Conservation (phyloP, 2,329 filamentous ascomycete species). For the Emmonsiellopsis sp. region DNA sequence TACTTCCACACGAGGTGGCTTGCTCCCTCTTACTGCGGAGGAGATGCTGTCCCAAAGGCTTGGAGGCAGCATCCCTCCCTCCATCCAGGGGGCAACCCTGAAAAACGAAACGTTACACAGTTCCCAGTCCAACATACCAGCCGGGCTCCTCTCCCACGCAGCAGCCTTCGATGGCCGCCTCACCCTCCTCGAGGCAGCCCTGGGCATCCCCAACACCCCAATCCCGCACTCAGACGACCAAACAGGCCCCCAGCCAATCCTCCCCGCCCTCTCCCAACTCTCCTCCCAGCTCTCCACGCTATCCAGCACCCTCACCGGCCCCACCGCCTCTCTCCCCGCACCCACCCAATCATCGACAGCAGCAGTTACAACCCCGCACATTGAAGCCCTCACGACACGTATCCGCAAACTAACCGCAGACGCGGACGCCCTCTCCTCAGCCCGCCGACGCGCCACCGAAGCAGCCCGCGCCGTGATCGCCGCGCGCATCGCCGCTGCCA, state of each 20-base stretch:
- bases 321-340: conserved; percentile 21
- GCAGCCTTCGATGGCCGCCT: conserved; percentile 83
- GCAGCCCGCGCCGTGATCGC: conserved; percentile 34
- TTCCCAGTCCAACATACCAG: conserved; percentile 13
- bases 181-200: conserved; percentile 64
- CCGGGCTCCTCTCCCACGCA: conserved; percentile 62
- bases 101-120: conserved; percentile 5
- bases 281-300: conserved; percentile 73
- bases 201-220: conserved; percentile 67
- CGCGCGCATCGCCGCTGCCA: conserved; percentile 25
- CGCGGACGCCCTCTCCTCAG: conserved; percentile 34
- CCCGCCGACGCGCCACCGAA: conserved; percentile 34
- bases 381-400: conserved; percentile 35
- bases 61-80: conserved; percentile 7
- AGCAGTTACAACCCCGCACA: conserved; percentile 30
- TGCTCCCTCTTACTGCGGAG: conserved; percentile 25
- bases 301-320: conserved; percentile 38
- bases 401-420: conserved; percentile 37
- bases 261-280: conserved; percentile 72
- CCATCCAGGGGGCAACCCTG: background rate
- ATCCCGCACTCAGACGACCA: conserved; percentile 44
- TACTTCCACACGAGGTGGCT: conserved; percentile 19
- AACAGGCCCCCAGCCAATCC: conserved; percentile 52
- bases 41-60: conserved; percentile 28
- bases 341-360: conserved; percentile 17